Percentiles rank a stretch among this genome's conserved stretches.
phyloP scores from a whole-genome alignment of 164 flowering plant genomes.

The Vitis rupestris region DNA sequence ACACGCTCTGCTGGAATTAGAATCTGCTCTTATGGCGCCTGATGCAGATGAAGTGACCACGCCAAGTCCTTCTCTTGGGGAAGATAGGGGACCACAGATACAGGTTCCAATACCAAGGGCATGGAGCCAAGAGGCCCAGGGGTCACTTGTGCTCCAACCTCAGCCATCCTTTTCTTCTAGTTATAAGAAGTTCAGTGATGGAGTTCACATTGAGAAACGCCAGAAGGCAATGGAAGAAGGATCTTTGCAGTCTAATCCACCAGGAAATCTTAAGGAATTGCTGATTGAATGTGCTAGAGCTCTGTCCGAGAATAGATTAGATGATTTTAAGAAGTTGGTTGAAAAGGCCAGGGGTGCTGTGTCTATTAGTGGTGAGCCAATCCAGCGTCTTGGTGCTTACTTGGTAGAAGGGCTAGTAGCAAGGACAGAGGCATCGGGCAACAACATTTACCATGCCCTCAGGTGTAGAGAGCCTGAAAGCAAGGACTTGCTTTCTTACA shows the following conservation, averaged over 20 bases:
- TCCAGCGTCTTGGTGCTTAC: conserved; percentile 75
- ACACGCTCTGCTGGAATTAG: conserved; percentile 55
- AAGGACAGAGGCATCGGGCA: conserved; percentile 52
- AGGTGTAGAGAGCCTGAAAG: conserved; percentile 60
- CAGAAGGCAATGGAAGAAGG: conserved; percentile 30
- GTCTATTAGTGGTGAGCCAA: conserved; percentile 60
- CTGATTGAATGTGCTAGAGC: conserved; percentile 72
- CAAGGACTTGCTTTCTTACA: conserved; percentile 67
- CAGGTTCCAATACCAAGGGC: conserved; percentile 33
- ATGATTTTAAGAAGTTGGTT: conserved; percentile 44
- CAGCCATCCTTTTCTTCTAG: conserved; percentile 27
- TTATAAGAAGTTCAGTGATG: conserved; percentile 20
- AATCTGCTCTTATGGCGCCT: conserved; percentile 68
- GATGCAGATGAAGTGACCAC: conserved; percentile 38
- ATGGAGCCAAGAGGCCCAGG: conserved; percentile 30
- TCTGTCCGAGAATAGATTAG: conserved; percentile 49
- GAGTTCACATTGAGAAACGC: conserved; percentile 37
- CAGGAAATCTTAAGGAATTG: conserved; percentile 45
- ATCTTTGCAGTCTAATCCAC: conserved; percentile 28
- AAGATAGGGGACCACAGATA: conserved; percentile 23
- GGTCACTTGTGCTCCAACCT: conserved; percentile 24
- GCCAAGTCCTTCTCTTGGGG: conserved; percentile 28
- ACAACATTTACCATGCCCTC: conserved; percentile 49
- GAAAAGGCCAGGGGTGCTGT: conserved; percentile 48
- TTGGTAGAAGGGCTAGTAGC: conserved; percentile 65